Percentiles rank a stretch among this genome's conserved stretches.
Evolutionary conservation across 2,329 filamentous ascomycete species (phyloP).

Genomic region (Pochonia chlamydosporia): DNA sequence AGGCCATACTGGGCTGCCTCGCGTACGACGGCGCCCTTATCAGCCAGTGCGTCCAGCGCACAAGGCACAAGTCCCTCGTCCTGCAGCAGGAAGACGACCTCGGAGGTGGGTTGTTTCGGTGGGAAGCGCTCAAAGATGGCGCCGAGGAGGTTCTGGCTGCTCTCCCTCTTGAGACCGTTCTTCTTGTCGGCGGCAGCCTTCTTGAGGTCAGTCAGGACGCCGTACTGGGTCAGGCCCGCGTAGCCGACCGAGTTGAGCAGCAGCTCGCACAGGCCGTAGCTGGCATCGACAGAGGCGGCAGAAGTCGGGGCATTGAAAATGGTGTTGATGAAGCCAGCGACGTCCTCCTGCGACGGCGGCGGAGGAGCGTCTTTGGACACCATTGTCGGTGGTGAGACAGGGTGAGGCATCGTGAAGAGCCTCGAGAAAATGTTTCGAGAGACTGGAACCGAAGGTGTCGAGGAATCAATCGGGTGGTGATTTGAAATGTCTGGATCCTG

Average conservation of each 20-base stretch:
- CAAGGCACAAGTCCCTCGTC: conserved; percentile 67
- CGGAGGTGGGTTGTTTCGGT: conserved; percentile 67
- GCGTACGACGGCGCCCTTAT: conserved; percentile 83
- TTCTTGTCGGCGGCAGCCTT: conserved; percentile 92
- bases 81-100: conserved; percentile 76
- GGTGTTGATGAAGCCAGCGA: conserved; percentile 57
- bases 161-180: conserved; percentile 76
- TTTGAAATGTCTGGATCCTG: too few relatives aligned
- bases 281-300: conserved; percentile 59
- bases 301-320: conserved; percentile 67
- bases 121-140: conserved; percentile 90
- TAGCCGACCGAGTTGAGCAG: conserved; percentile 49
- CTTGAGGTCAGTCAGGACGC: conserved; percentile 49
- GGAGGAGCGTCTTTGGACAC: conserved; percentile 43
- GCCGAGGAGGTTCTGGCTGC: conserved; percentile 89
- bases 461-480: too few relatives aligned
- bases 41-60: conserved; percentile 78
- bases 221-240: conserved; percentile 46
- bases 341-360: conserved; percentile 60
- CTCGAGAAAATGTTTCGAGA: too few relatives aligned
- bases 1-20: conserved; percentile 93
- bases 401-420: conserved; percentile 38
- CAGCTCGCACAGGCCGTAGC: conserved; percentile 55
- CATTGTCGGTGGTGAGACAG: conserved; percentile 42
- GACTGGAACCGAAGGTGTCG: too few relatives aligned